Evolutionary conservation across 257 asterid genomes (phyloP).

Genomic region (Ocimum tenuiflorum): DNA sequence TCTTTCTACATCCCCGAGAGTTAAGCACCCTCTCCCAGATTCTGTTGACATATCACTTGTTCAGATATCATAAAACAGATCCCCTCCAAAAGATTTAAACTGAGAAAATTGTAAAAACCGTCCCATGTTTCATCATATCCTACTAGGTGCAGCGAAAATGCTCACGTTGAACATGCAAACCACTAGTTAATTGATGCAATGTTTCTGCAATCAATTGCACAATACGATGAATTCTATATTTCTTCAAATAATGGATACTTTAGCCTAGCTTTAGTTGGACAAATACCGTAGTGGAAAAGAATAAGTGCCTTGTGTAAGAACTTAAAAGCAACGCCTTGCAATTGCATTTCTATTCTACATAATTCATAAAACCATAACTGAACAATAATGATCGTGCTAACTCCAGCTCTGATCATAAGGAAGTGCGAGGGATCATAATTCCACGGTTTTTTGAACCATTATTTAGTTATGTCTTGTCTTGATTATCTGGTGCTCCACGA

Average conservation of each 20-base stretch:
- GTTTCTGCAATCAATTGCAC: neutral
- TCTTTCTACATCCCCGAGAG: slow-evolving; percentile 54
- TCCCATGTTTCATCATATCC: neutral
- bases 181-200: neutral
- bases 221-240: neutral
- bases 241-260: neutral
- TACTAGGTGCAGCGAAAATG: neutral
- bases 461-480: neutral
- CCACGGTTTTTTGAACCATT: neutral
- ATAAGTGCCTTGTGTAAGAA: neutral
- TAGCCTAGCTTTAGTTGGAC: neutral
- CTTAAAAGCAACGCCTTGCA: neutral
- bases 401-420: neutral
- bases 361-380: neutral
- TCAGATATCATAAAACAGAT: slow-evolving; percentile 5
- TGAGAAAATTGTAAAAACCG: neutral
- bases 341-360: neutral
- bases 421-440: neutral
- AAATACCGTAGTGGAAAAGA: neutral
- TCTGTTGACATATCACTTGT: slow-evolving; percentile 35
- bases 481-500: neutral
- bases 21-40: slow-evolving; percentile 61
- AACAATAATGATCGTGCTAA: neutral
- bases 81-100: too few species aligned
- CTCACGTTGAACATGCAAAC: neutral